These are phyloP conservation scores for Castanea sativa DNA, from an alignment of 306 rosid species.

Conservation along the genomic window DNA sequence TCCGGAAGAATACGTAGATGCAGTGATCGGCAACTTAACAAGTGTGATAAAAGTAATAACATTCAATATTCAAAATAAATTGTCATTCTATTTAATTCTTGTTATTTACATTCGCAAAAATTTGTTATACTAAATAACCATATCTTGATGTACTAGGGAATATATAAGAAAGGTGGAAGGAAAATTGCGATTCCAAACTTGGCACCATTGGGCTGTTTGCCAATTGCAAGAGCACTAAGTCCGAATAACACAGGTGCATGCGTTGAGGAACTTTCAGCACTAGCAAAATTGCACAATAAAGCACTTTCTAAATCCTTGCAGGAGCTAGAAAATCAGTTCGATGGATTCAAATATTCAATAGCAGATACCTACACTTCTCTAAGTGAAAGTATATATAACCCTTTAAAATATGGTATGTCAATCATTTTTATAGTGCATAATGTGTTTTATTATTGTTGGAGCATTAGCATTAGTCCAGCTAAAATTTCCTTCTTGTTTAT, in stretches of 20 bases:
- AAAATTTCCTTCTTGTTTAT: too few relatives aligned
- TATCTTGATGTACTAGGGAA: conserved; percentile 22
- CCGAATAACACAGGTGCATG: conserved; percentile 23
- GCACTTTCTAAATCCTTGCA: conserved; percentile 18
- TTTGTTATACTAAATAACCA: background rate
- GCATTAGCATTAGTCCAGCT: too few relatives aligned
- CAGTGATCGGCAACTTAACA: conserved; percentile 47
- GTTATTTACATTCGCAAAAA: background rate
- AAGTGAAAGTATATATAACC: conserved; percentile 15
- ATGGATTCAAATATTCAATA: conserved; percentile 41
- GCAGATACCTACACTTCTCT: conserved; percentile 14
- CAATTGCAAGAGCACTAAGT: conserved; percentile 16
- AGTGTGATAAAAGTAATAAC: conserved; percentile 23
- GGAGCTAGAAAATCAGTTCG: conserved; percentile 24
- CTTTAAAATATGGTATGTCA: conserved; percentile 44
- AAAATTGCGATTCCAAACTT: conserved; percentile 39
- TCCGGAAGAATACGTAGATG: conserved; percentile 22
- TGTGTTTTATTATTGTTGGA: too few relatives aligned
- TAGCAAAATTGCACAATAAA: conserved; percentile 41
- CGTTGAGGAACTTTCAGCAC: conserved; percentile 16
- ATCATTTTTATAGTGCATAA: too few relatives aligned
- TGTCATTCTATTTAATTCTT: background rate
- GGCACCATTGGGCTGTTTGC: conserved; percentile 28
- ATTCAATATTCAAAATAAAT: background rate
- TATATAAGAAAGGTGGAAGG: conserved; percentile 52